Evolutionary conservation across 2,329 filamentous ascomycete species (phyloP), one percentile per base, ranked within the genome.

Genomic region (Rhinocladiella mackenziei): DNA sequence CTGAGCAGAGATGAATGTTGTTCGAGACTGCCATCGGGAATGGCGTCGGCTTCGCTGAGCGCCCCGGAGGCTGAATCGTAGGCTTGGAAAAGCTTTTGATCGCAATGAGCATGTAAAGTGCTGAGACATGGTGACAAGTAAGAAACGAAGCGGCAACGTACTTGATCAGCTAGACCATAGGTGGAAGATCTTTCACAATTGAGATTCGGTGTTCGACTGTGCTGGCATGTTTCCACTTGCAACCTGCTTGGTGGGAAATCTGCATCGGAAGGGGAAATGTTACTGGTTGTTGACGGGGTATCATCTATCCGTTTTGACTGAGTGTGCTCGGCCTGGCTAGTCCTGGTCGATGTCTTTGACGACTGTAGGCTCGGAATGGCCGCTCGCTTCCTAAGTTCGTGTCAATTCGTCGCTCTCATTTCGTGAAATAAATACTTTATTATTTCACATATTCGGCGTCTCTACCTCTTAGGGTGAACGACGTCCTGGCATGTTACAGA

Each of bases 41-140:
- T 36, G 22, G 40, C 40, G 37, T 43, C 40, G 10, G 40, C 40
- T 5, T 36, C 32, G 11, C 17, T 19, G 19, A 14, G 8, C 14
- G 14, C 4, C 3, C 22, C 25, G 19, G 14, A 15, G 14, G 4
- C 33, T 14, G 32, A 36, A 22, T 36, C 40, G 18, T 30, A 43
- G 22, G n/a, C 23, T n/a, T 37, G 32, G n/a, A 43, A 23, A 22
- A 43, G 40, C 40, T 43, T 14, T 9, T 13, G 14, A 15, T 13
- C 17, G 6, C 2, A 18, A 14, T 30, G 17, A 30, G 26, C 39
- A 31, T n/a, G 13, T 23, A 11, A 5, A 22, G n/a, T 23, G 6
- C 15, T 17, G 15, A 30, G 13, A 7, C 8, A 4, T 10, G 7
- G 9, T 10, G 7, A 10, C 29, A 6, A 32, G 29, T 26, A 11